Percentiles rank a stretch among this genome's conserved stretches.
Evolutionary conservation across 306 rosid genomes (phyloP).

Genomic region (Cicer pinnatifidum): DNA sequence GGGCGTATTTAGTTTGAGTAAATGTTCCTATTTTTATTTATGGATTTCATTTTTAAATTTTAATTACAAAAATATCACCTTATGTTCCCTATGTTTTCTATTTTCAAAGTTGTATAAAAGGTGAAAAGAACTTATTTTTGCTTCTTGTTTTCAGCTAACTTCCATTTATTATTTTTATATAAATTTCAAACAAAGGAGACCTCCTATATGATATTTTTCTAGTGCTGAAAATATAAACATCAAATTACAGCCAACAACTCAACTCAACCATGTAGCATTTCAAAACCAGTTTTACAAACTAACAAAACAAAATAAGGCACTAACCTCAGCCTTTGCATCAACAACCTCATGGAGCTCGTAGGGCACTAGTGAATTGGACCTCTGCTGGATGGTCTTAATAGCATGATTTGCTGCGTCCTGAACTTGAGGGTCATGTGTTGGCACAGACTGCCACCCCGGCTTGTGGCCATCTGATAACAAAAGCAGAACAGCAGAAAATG

Average conservation of each 20-base stretch:
- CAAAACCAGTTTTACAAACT: constrained; percentile 23
- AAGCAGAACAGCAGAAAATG: constrained; percentile 33
- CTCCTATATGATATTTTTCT: neutral
- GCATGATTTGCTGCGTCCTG: constrained; percentile 87
- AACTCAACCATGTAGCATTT: constrained; percentile 6
- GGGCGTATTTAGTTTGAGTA: neutral
- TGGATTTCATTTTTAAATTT: neutral
- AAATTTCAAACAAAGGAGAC: neutral
- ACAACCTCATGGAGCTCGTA: constrained; percentile 70
- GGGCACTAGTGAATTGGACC: constrained; percentile 75
- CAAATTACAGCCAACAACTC: constrained; percentile 10
- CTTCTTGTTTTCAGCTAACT: neutral
- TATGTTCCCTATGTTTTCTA: neutral
- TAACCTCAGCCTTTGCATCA: constrained; percentile 87
- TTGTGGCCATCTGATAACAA: constrained; percentile 58
- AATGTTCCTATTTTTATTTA: no score
- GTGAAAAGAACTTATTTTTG: neutral
- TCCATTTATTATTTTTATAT: neutral
- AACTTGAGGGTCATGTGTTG: constrained; percentile 70
- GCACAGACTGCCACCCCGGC: constrained; percentile 73
- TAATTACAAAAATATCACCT: neutral
- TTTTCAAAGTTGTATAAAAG: neutral
- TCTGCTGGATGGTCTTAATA: constrained; percentile 68
- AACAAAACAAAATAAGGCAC: constrained; percentile 37
- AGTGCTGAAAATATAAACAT: constrained; percentile 3